Base-by-base conservation (phyloP, 2,329 filamentous ascomycete species). In the Trichoderma atroviride region DNA sequence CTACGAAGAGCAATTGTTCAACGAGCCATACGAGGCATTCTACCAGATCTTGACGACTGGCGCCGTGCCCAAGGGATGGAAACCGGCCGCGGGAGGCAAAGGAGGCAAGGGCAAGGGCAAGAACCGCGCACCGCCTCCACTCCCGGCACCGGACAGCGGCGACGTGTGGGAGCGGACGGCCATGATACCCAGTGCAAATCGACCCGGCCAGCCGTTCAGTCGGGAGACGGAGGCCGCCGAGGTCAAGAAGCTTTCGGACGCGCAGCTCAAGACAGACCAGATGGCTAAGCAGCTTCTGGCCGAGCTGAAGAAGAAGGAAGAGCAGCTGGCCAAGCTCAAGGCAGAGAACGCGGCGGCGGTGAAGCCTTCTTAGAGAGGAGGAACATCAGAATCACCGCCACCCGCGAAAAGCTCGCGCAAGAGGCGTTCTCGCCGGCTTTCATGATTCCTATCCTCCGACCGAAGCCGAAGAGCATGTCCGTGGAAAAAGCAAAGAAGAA, bases 1-100 rank as follows among this genome's bases (percentile, higher is more conserved):
- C 70, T 93, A 97, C 77, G 96, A 99, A 79, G 94, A 97, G 77
- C 91, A 98, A 73, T 87, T 98, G 61, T 99, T 99, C 85, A 98
- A 97, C 81, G 96, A 99, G 80, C 96, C 96, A 0, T 96, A 94
- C 75, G 93, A 97, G 79, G 88, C 92, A 57, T 95, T 99, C 77
- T 97, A 93, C 81, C 93, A 97, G 72, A 85, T 93, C 33, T 84
- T 99, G 71, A 98, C 94, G 2, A 85, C 87, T 6, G 92, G 92
- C 71, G 88, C 89, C 31, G 88, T 85, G 5, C 83, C 84, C 62
- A 83, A 82, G 72, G 81, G 80, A 72, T 83, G 79, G 76, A 76
- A 79, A 72, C 71, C 78, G 59, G 58, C 74, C 63, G 86, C 74
- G 62, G 86, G 86, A 67, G 87, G 87, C 22, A 57, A 50, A 73